A percentile compares a stretch with the other conserved stretches of the same genome.
Evolutionary conservation across 2,329 filamentous ascomycete genomes (phyloP).

Genomic region (Cladophialophora immunda): DNA sequence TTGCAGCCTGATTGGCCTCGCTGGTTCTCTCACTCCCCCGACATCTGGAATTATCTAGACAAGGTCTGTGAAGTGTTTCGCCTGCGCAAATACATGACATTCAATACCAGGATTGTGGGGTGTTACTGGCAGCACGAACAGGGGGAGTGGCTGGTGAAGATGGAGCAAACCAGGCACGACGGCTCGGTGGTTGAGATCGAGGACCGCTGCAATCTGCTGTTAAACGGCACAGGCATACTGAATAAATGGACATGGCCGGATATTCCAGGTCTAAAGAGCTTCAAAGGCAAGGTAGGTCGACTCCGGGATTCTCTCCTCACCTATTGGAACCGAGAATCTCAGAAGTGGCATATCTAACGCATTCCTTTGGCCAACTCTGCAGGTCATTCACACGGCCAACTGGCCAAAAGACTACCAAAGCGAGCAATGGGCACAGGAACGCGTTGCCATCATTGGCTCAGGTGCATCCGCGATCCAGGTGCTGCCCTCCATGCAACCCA

Average conservation of each 20-base stretch:
- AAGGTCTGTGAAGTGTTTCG: constrained; percentile 58
- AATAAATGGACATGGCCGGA: background rate
- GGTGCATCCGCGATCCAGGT: constrained; percentile 55
- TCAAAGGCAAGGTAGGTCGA: background rate
- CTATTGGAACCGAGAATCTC: too few relatives aligned
- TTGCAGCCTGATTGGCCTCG: constrained; percentile 55
- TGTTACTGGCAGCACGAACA: constrained; percentile 58
- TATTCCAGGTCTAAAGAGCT: background rate
- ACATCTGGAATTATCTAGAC: constrained; percentile 58
- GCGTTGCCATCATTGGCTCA: constrained; percentile 55
- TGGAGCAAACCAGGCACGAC: constrained; percentile 47
- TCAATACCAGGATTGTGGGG: constrained; percentile 56
- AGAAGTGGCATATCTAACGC: too few relatives aligned
- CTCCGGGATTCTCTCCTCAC: too few relatives aligned
- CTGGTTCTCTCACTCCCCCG: constrained; percentile 54
- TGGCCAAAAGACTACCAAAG: constrained; percentile 56
- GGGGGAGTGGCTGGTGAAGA: constrained; percentile 59
- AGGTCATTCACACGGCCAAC: constrained; percentile 46
- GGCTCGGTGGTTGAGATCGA: constrained; percentile 51
- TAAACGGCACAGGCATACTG: background rate
- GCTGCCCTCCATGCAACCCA: constrained; percentile 56
- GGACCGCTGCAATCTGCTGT: constrained; percentile 48
- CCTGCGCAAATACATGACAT: constrained; percentile 61
- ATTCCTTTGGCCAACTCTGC: background rate
- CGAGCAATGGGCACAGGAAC: constrained; percentile 52